Conservation (phyloP, 371 early-diverging fungal species). For the Capillidium heterosporum region DNA sequence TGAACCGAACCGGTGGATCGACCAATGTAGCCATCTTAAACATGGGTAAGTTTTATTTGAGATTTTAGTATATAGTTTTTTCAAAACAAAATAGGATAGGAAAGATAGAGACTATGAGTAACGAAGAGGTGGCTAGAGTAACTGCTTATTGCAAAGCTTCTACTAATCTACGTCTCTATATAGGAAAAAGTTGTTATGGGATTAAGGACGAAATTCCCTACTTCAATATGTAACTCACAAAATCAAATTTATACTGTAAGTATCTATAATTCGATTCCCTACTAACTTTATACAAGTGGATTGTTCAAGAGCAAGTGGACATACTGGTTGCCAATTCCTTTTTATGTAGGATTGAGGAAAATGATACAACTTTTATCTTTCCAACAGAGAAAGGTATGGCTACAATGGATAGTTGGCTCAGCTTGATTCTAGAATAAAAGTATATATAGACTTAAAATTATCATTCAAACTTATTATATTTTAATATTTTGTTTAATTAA, state of each 20-base stretch:
- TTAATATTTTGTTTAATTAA: too few relatives aligned
- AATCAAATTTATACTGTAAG: background rate
- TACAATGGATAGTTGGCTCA: background rate
- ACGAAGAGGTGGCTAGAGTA: background rate
- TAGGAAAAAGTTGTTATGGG: constrained; percentile 41
- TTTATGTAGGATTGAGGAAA: too few relatives aligned
- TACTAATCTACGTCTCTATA: background rate
- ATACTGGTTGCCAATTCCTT: background rate
- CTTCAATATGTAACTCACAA: constrained; percentile 16
- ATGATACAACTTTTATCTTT: background rate
- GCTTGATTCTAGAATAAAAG: background rate
- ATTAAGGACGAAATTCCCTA: constrained; percentile 33
- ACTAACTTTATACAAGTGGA: background rate
- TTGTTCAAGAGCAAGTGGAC: background rate
- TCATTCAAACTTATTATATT: too few relatives aligned
- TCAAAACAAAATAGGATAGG: too few relatives aligned
- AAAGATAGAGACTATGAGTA: too few relatives aligned
- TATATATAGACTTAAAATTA: too few relatives aligned
- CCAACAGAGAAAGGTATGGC: background rate
- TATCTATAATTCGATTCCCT: background rate
- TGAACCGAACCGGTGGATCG: constrained; percentile 28
- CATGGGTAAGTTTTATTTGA: constrained; percentile 26
- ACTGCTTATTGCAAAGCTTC: background rate
- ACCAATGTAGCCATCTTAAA: constrained; percentile 24
- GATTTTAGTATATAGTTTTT: background rate